Conservation (phyloP, 1,139 yeast species). For the Yamadazyma sp. region DNA sequence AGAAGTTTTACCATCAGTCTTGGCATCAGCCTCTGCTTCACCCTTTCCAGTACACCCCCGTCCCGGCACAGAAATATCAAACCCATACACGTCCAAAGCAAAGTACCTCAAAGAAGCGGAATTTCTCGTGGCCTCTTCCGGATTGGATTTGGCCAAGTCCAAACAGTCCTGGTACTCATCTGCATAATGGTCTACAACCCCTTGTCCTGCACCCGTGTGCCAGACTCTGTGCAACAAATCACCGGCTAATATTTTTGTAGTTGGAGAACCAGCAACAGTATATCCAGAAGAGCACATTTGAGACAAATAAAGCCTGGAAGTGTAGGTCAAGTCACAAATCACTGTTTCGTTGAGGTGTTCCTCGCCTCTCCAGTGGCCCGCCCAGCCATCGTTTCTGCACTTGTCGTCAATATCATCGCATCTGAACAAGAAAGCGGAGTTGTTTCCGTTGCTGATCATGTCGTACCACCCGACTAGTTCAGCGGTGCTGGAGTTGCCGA, state of each 20-base stretch:
- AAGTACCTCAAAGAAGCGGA: conserved; percentile 19
- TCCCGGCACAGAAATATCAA: conserved; percentile 22
- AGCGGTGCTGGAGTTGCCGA: conserved; percentile 30
- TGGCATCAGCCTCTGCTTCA: conserved; percentile 3
- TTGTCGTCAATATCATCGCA: conserved; percentile 36
- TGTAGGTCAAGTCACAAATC: conserved; percentile 22
- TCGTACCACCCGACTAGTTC: conserved; percentile 34
- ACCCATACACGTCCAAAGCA: conserved; percentile 23
- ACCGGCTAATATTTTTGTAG: conserved; percentile 17
- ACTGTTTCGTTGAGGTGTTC: conserved; percentile 30
- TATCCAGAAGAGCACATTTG: conserved; percentile 23
- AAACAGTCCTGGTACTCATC: conserved; percentile 22
- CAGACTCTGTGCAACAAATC: conserved; percentile 24
- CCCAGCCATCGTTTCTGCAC: conserved; percentile 31
- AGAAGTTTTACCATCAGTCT: conserved; percentile 1
- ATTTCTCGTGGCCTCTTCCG: conserved; percentile 17
- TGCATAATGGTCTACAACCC: conserved; percentile 20
- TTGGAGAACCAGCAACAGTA: conserved; percentile 17
- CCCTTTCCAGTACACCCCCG: conserved; percentile 19
- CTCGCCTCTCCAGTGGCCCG: conserved; percentile 37
- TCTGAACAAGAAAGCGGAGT: conserved; percentile 26
- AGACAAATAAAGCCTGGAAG: conserved; percentile 16
- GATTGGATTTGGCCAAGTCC: conserved; percentile 17
- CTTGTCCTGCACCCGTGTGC: conserved; percentile 24
- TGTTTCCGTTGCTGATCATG: conserved; percentile 25